phyloP scores from a whole-genome alignment of 2,329 filamentous ascomycete species.

The Penicillium sp. region DNA sequence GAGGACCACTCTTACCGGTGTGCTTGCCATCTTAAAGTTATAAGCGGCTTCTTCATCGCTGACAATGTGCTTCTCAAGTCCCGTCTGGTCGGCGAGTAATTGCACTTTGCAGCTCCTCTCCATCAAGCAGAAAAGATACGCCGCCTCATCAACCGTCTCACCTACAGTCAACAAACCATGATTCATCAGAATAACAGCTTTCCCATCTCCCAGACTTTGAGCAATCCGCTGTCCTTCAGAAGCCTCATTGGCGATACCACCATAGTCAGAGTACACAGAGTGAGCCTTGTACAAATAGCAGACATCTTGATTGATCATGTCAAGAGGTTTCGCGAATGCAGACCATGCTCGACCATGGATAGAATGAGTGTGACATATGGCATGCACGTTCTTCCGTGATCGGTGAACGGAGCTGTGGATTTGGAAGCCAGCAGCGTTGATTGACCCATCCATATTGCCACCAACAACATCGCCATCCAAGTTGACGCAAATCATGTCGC shows the following conservation, averaged over 20 bases:
- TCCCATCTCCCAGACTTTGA: slow-evolving; percentile 57
- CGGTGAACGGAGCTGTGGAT: slow-evolving; percentile 49
- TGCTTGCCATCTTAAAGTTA: too few species aligned
- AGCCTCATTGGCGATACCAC: slow-evolving; percentile 59
- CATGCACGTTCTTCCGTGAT: slow-evolving; percentile 57
- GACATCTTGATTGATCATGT: slow-evolving; percentile 31
- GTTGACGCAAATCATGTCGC: slow-evolving; percentile 47
- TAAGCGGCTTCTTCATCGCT: too few species aligned
- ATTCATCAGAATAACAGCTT: slow-evolving; percentile 64
- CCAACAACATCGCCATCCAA: slow-evolving; percentile 45
- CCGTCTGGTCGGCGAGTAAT: too few species aligned
- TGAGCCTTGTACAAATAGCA: slow-evolving; percentile 43
- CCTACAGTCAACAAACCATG: slow-evolving; percentile 70
- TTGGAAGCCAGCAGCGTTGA: slow-evolving; percentile 50
- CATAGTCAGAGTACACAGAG: slow-evolving; percentile 61
- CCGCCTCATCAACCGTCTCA: slow-evolving; percentile 68
- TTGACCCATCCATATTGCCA: slow-evolving; percentile 37
- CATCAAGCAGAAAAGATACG: slow-evolving; percentile 19
- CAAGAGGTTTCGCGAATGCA: slow-evolving; percentile 44
- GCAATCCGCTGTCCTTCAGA: slow-evolving; percentile 65
- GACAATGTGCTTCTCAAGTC: too few species aligned
- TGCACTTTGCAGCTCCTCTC: too few species aligned
- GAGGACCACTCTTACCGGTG: too few species aligned
- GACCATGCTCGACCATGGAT: slow-evolving; percentile 50
- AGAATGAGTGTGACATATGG: slow-evolving; percentile 48